Evolutionary conservation across 306 rosid genomes (phyloP).

Genomic region (Parietaria judaica): DNA sequence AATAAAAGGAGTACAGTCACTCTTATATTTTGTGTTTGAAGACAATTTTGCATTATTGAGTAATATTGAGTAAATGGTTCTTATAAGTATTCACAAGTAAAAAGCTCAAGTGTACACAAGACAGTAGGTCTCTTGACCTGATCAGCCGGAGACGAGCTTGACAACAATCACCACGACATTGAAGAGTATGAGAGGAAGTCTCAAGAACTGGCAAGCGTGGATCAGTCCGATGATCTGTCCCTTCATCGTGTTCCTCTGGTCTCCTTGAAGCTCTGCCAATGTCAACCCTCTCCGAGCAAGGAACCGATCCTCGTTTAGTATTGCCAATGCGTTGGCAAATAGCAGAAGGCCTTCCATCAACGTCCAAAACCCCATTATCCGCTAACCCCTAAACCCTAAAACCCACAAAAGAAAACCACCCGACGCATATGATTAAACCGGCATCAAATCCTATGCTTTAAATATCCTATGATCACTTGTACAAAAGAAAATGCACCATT

Average conservation of each 20-base stretch:
- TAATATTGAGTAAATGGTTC: too few species aligned
- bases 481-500: too few species aligned
- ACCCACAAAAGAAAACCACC: too few species aligned
- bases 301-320: slow-evolving; percentile 81
- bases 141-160: slow-evolving; percentile 56
- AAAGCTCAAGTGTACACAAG: background rate
- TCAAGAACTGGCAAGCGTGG: slow-evolving; percentile 60
- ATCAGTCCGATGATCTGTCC: slow-evolving; percentile 67
- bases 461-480: too few species aligned
- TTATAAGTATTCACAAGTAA: slow-evolving; percentile 3
- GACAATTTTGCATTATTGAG: too few species aligned
- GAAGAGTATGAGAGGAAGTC: slow-evolving; percentile 61
- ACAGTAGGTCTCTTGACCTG: background rate
- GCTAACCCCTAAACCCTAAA: background rate
- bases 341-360: slow-evolving; percentile 59
- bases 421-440: too few species aligned
- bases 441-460: too few species aligned
- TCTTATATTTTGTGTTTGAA: too few species aligned
- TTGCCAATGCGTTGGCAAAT: slow-evolving; percentile 68
- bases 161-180: slow-evolving; percentile 38
- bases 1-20: too few species aligned
- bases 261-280: slow-evolving; percentile 43
- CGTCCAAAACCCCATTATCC: slow-evolving; percentile 69
- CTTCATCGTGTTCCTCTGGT: slow-evolving; percentile 43
- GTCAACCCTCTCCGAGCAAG: slow-evolving; percentile 83